Conservation (phyloP, 164 flowering plant species). For the Cinnamomum chago region DNA sequence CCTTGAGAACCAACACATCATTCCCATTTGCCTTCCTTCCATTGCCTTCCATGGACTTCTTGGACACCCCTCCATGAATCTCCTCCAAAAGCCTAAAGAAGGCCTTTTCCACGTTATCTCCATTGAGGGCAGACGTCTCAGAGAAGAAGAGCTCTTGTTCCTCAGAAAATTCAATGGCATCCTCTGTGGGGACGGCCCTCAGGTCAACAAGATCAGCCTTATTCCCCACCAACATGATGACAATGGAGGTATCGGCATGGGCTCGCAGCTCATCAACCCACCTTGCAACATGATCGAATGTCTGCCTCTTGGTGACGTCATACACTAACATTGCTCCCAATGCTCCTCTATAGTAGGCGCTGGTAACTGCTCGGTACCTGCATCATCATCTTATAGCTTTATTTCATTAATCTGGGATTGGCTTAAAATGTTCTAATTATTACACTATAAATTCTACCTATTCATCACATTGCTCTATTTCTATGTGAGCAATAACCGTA, state of each 20-base stretch:
- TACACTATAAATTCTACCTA: neutral
- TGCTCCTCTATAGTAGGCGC: slow-evolving; percentile 81
- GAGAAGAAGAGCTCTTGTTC: slow-evolving; percentile 56
- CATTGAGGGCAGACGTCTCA: slow-evolving; percentile 62
- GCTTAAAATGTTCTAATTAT: neutral
- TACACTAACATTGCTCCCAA: slow-evolving; percentile 70
- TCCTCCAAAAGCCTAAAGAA: slow-evolving; percentile 48
- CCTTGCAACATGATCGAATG: slow-evolving; percentile 59
- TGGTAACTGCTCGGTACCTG: slow-evolving; percentile 73
- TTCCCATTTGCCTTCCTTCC: slow-evolving; percentile 4
- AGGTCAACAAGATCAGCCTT: slow-evolving; percentile 55
- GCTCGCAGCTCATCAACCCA: slow-evolving; percentile 70
- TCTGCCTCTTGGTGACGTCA: slow-evolving; percentile 58
- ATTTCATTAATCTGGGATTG: neutral
- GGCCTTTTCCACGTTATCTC: slow-evolving; percentile 58
- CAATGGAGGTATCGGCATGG: slow-evolving; percentile 59
- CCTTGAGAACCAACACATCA: slow-evolving; percentile 23
- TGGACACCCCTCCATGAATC: slow-evolving; percentile 38
- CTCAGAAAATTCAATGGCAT: slow-evolving; percentile 59
- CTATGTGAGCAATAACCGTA: too few relatives aligned
- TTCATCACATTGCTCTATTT: neutral
- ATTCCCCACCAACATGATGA: slow-evolving; percentile 63
- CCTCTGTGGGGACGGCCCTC: slow-evolving; percentile 49
- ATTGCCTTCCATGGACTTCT: slow-evolving; percentile 34
- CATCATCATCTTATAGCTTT: neutral